Conservation (phyloP, 345 rosid genomes). For the Carallia pectinifolia region DNA sequence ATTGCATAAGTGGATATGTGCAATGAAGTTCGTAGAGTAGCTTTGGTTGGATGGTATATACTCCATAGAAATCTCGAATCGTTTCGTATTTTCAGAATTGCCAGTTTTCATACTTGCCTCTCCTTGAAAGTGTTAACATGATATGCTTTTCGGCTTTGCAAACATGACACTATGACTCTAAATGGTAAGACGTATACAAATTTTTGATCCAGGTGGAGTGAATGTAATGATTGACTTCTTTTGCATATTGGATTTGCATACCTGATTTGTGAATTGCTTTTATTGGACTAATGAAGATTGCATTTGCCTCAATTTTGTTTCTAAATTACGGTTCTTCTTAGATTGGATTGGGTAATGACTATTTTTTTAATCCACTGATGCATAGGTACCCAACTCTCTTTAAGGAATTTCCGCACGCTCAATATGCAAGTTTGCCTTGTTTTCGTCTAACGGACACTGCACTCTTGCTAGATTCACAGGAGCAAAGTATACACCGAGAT, state of each 20-base stretch:
- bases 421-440: conserved; percentile 80
- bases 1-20: not conserved
- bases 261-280: not conserved
- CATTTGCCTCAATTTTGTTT: not conserved
- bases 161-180: too few relatives aligned
- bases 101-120: too few relatives aligned
- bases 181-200: too few relatives aligned
- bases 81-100: too few relatives aligned
- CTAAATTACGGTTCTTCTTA: not conserved
- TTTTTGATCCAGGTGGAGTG: too few relatives aligned
- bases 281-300: not conserved
- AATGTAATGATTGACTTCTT: too few relatives aligned
- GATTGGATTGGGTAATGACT: conserved; percentile 5
- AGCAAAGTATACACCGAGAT: conserved; percentile 60
- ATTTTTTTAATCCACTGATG: conserved; percentile 6
- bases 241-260: too few relatives aligned
- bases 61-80: too few relatives aligned
- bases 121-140: too few relatives aligned
- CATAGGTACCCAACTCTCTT: conserved; percentile 89
- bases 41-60: too few relatives aligned
- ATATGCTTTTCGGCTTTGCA: too few relatives aligned
- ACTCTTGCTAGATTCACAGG: conserved; percentile 69
- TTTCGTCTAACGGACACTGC: conserved; percentile 84
- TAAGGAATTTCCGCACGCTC: conserved; percentile 80
- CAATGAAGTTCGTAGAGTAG: not conserved